Evolutionary conservation across 768 basidiomycete genomes (phyloP).

Genomic region (Solioccasus polychromus): DNA sequence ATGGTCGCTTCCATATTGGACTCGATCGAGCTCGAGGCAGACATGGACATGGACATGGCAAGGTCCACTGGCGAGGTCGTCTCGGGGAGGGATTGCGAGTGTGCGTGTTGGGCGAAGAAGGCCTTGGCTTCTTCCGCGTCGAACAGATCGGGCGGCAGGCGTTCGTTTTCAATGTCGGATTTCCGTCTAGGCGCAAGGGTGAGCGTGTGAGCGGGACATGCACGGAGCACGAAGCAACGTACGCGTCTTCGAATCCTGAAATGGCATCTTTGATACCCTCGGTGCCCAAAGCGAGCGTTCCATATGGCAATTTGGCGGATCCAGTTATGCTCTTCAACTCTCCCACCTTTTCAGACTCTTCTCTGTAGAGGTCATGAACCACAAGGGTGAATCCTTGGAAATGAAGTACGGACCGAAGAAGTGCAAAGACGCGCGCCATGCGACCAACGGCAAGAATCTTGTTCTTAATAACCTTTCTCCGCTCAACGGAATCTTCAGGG

Average conservation of each 20-base stretch:
- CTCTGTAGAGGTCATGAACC: slow-evolving; percentile 17
- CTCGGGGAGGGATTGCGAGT: slow-evolving; percentile 44
- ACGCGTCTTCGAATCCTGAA: slow-evolving; percentile 63
- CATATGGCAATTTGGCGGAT: slow-evolving; percentile 47
- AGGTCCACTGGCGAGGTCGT: slow-evolving; percentile 47
- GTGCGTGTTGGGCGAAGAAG: slow-evolving; percentile 40
- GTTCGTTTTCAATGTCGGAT: slow-evolving; percentile 98
- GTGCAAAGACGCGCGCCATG: slow-evolving; percentile 65
- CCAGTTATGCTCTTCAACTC: slow-evolving; percentile 66
- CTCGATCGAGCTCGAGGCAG: slow-evolving; percentile 42
- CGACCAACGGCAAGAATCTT: slow-evolving; percentile 70
- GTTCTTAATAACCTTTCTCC: slow-evolving; percentile 62
- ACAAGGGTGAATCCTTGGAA: too few species aligned
- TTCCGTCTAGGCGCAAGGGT: slow-evolving; percentile 66
- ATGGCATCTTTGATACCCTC: slow-evolving; percentile 76
- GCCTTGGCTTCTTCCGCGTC: slow-evolving; percentile 74
- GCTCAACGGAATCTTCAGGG: slow-evolving; percentile 32
- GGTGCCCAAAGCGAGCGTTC: slow-evolving; percentile 56
- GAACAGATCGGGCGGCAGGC: slow-evolving; percentile 92
- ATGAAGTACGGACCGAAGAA: slow-evolving; percentile 52
- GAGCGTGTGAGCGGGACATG: neutral
- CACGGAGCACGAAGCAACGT: too few species aligned
- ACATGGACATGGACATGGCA: slow-evolving; percentile 44
- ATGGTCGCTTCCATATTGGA: slow-evolving; percentile 37
- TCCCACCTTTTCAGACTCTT: slow-evolving; percentile 70